Evolutionary conservation across 164 flowering plant genomes (phyloP), one percentile per base, ranked within the genome.

Genomic region (Vitis vinifera): DNA sequence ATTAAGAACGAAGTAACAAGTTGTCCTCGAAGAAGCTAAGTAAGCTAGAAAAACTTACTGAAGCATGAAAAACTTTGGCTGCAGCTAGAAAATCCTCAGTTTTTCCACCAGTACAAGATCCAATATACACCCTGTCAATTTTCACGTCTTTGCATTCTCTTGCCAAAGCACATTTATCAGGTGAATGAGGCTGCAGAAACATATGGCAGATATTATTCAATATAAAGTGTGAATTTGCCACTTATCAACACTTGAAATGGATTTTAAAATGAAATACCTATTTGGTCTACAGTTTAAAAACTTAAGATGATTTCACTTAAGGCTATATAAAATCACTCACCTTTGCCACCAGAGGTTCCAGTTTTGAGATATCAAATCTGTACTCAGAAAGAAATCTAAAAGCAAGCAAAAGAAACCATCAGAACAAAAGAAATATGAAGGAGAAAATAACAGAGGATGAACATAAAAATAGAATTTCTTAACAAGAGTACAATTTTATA

Each of bases 61-160:
- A 86, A 68, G 97, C 98, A 14, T 83, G 81, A 69, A 96, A 92
- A 37, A 96, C 81, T 89, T 86, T 93, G 6, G 99, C 99, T 31
- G 91, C 97, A 66, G 99, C 97, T 48, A 93, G 73, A 74, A 96
- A 96, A 81, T 96, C 99, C 75, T 96, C 99, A 14, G 93, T 96
- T 79, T 96, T 93, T 44, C 99, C 99, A 78, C 99, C 98, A 63
- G 99, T 93, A 79, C 99, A 96, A 55, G 98, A 96, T 70, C 99
- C 99, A 67, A 96, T 93, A 72, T 96, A 96, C 27, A 96, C 99
- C 76, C 99, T 84, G 80, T 96, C 98, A 66, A 93, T 91, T 80
- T 96, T 96, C 66, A 96, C 95, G 82, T 93, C 95, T 80, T 90
- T 91, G 84, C 99, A 96, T 74, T 96, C 99, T 83, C 99, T 84